Base-by-base conservation (phyloP, 2,329 filamentous ascomycete species). In the Xylaria sp. region DNA sequence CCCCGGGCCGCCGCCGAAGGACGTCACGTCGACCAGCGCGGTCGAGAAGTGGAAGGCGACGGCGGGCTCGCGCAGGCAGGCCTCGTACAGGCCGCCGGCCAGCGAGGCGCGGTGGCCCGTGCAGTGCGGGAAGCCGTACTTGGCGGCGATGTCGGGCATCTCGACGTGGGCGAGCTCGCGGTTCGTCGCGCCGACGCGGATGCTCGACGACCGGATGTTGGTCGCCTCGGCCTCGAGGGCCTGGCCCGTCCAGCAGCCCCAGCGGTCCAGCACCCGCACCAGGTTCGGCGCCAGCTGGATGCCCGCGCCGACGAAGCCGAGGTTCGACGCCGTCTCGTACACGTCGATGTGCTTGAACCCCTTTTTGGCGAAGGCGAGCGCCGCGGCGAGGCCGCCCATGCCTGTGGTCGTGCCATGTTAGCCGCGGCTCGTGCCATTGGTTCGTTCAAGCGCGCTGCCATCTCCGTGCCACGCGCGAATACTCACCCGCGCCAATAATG, bases 261-360 rank as follows among this genome's bases (percentile, higher is more conserved):
- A 74, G 13, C 80, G 76, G 66, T 91, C 86, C 11, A 94, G 78
- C 7, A 94, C 88, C 2, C 89, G 82, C 2, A 87, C 86, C 81
- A 93, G 89, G 62, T 94, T 95, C 0, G 90, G 90, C 0, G 90
- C 89, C 53, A 93, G 78, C 69, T 95, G 91, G 61, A 94, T 93
- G 4, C 91, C 91, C 1, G 91, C 91, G 20, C 91, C 91, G 1
- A 93, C 89, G 64, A 93, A 93, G 4, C 90, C 90, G 3, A 93
- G 79, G 60, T 85, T 82, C 4, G 86, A 83, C 0, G 89, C 89
- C 34, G 80, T 82, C 69, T 93, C 90, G 69, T 86, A 93, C 46
- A 93, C 83, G 50, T 87, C 78, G 65, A 93, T 87, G 52, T 88
- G 76, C 60, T 78, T 83, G 72, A 93, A 92, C 7, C 90, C 90